A percentile compares a stretch with the other conserved stretches of the same genome.
phyloP scores from a whole-genome alignment of 2,329 filamentous ascomycete genomes.

The Colletotrichum sidae region DNA sequence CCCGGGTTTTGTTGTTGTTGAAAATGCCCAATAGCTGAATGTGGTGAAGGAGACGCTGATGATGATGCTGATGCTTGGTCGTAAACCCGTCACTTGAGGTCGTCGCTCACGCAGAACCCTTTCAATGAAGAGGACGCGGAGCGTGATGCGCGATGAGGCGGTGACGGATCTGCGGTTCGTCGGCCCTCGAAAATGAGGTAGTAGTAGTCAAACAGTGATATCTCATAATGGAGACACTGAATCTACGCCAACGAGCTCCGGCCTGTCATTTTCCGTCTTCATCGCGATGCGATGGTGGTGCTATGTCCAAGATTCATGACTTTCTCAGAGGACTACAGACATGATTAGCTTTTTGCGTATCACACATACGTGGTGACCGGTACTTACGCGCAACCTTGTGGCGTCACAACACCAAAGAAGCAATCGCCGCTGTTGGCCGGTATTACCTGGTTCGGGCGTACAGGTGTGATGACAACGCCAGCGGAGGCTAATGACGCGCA shows the following conservation, averaged over 20 bases:
- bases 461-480: conserved; percentile 67
- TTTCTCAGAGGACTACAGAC: conserved; percentile 15
- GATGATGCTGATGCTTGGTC: conserved; percentile 19
- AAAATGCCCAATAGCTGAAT: conserved; percentile 22
- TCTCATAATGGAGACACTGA: neutral
- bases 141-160: neutral
- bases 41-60: conserved; percentile 16
- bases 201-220: neutral
- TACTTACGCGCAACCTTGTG: conserved; percentile 68
- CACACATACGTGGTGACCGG: neutral
- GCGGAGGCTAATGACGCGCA: conserved; percentile 61
- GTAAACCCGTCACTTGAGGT: conserved; percentile 28
- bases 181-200: neutral
- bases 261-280: conserved; percentile 11
- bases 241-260: conserved; percentile 26
- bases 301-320: conserved; percentile 1
- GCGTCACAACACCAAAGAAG: conserved; percentile 67
- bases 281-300: conserved; percentile 11
- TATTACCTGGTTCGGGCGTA: conserved; percentile 64
- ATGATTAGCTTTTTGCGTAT: neutral
- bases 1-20: neutral
- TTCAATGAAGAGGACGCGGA: no score
- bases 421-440: conserved; percentile 58
- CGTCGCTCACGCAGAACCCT: no score
- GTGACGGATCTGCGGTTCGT: conserved; percentile 28